These are phyloP conservation scores for Hypomontagnella monticulosa DNA, from an alignment of 495 filamentous ascomycete species.

Conservation along the genomic window DNA sequence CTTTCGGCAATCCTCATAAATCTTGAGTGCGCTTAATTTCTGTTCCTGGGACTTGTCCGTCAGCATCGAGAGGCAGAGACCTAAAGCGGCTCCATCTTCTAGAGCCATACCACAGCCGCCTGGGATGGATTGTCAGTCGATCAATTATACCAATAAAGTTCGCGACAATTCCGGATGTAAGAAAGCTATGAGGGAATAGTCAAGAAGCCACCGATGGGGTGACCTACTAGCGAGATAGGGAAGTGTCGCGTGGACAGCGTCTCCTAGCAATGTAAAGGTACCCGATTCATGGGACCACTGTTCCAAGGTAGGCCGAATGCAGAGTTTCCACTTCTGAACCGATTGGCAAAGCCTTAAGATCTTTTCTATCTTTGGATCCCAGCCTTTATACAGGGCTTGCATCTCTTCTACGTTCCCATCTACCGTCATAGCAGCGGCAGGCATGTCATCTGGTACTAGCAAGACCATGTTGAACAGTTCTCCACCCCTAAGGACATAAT, in stretches of 20 bases:
- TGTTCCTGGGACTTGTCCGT: slow-evolving; percentile 47
- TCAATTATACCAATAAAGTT: neutral
- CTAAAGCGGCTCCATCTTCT: slow-evolving; percentile 59
- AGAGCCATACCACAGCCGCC: slow-evolving; percentile 53
- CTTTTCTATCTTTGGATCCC: slow-evolving; percentile 65
- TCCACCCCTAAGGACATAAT: slow-evolving; percentile 69
- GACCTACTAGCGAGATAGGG: slow-evolving; percentile 62
- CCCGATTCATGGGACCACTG: slow-evolving; percentile 64
- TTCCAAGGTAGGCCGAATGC: slow-evolving; percentile 65
- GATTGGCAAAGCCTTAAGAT: slow-evolving; percentile 61
- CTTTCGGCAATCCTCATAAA: slow-evolving; percentile 68
- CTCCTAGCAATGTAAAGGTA: slow-evolving; percentile 70
- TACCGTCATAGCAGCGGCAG: slow-evolving; percentile 61
- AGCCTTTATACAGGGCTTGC: slow-evolving; percentile 66
- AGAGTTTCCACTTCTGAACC: slow-evolving; percentile 74
- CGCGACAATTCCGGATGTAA: neutral
- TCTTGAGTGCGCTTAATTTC: slow-evolving; percentile 54
- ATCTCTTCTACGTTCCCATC: slow-evolving; percentile 73
- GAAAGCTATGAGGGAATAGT: neutral
- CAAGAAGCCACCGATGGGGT: neutral
- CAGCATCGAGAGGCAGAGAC: slow-evolving; percentile 50
- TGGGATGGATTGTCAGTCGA: slow-evolving; percentile 11
- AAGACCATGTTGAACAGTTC: slow-evolving; percentile 74
- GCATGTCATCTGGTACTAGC: slow-evolving; percentile 74
- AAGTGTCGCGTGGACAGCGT: slow-evolving; percentile 75